Evolutionary conservation across 192 early-diverging fungal genomes (phyloP).

Genomic region (Coemansia sp.): DNA sequence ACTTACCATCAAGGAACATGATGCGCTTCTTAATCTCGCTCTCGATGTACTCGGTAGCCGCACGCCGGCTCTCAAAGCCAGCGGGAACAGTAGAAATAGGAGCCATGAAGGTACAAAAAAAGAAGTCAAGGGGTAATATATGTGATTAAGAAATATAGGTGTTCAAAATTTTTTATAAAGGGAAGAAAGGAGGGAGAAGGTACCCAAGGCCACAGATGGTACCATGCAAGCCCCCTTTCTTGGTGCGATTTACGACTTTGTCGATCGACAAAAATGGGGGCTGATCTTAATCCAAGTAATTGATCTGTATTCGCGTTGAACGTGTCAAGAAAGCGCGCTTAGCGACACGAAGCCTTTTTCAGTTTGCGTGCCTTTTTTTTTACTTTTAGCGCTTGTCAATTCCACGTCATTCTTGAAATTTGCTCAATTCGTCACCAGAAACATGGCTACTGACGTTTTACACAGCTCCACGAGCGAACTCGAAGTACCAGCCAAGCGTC

Average conservation of each 20-base stretch:
- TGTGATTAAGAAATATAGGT: not conserved
- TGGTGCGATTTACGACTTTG: not conserved
- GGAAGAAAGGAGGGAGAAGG: not conserved
- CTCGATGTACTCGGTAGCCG: slow-evolving; percentile 69
- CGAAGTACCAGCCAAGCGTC: slow-evolving; percentile 45
- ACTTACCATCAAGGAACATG: slow-evolving; percentile 92
- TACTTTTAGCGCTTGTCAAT: not conserved
- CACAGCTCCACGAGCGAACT: not conserved
- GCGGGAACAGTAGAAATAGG: slow-evolving; percentile 42
- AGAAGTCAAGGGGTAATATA: not conserved
- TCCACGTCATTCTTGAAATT: not conserved
- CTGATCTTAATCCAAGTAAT: not conserved
- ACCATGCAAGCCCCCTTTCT: not conserved
- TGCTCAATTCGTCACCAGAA: not conserved
- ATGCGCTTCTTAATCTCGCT: slow-evolving; percentile 80
- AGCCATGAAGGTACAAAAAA: slow-evolving; percentile 10
- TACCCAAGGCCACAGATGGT: not conserved
- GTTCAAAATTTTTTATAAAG: not conserved
- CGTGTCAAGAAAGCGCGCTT: not conserved
- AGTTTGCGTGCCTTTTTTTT: not conserved
- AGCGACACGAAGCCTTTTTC: no score
- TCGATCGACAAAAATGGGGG: not conserved
- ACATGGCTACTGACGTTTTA: not conserved
- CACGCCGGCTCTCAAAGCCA: slow-evolving; percentile 51
- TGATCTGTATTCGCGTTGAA: not conserved